Percentiles rank a stretch among this genome's conserved stretches.
Evolutionary conservation across 2,329 filamentous ascomycete species (phyloP).

Genomic region (Aureobasidium sp.): DNA sequence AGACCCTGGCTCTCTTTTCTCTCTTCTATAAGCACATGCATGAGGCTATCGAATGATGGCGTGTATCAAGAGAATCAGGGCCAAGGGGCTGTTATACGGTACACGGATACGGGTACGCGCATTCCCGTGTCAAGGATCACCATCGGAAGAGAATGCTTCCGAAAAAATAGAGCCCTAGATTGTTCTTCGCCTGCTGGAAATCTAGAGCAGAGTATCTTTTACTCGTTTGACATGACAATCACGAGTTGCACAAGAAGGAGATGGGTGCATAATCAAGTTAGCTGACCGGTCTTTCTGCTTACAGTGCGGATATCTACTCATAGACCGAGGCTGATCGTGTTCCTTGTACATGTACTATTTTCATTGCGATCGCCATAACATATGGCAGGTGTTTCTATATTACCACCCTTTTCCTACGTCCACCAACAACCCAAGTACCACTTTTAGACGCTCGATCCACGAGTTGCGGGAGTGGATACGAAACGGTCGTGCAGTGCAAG

Average conservation of each 20-base stretch:
- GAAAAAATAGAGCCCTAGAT: background rate
- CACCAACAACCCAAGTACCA: background rate
- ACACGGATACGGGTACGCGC: background rate
- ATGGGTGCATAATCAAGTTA: background rate
- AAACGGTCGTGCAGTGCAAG: slow-evolving; percentile 1
- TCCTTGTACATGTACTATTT: background rate
- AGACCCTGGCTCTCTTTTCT: background rate
- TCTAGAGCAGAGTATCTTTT: background rate
- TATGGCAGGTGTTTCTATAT: background rate
- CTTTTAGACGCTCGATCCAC: background rate
- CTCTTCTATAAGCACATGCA: background rate
- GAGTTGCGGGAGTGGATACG: background rate
- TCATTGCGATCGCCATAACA: background rate
- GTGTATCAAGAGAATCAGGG: background rate
- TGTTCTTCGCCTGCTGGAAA: background rate
- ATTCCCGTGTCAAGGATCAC: background rate
- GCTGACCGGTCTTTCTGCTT: background rate
- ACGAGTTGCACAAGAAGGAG: background rate
- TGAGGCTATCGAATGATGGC: background rate
- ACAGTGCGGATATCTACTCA: background rate
- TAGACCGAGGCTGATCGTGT: background rate
- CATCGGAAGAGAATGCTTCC: background rate
- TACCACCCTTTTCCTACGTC: background rate
- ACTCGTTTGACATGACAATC: background rate
- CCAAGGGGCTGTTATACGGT: background rate